These are phyloP conservation scores for Sporothrix protearum DNA, from an alignment of 2,329 filamentous ascomycete genomes.

Conservation along the genomic window DNA sequence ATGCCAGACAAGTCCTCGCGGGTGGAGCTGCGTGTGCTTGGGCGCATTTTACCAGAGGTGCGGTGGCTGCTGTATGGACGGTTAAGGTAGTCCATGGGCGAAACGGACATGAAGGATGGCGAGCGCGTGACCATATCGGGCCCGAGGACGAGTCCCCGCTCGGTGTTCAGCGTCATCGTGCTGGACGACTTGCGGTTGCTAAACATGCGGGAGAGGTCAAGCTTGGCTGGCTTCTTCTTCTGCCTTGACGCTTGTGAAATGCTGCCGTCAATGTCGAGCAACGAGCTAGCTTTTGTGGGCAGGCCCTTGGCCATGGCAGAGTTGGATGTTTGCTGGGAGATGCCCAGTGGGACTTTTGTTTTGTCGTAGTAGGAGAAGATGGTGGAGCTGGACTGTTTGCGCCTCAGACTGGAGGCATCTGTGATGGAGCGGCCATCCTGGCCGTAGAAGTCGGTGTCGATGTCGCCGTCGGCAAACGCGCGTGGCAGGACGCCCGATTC, in stretches of 20 bases:
- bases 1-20: slow-evolving; percentile 22
- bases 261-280: slow-evolving; percentile 45
- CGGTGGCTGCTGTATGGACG: slow-evolving; percentile 32
- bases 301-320: slow-evolving; percentile 57
- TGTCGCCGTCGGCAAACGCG: slow-evolving; percentile 21
- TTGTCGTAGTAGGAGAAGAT: slow-evolving; percentile 57
- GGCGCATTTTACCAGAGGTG: slow-evolving; percentile 33
- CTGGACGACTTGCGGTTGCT: slow-evolving; percentile 33
- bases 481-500: slow-evolving; percentile 47
- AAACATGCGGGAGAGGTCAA: slow-evolving; percentile 48
- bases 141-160: slow-evolving; percentile 35
- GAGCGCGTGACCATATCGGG: slow-evolving; percentile 42
- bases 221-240: slow-evolving; percentile 48
- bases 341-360: slow-evolving; percentile 52
- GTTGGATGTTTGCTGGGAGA: slow-evolving; percentile 57
- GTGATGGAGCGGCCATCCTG: slow-evolving; percentile 34
- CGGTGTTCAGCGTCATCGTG: slow-evolving; percentile 22
- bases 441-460: slow-evolving; percentile 26
- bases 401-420: slow-evolving; percentile 45
- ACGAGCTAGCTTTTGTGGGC: slow-evolving; percentile 44
- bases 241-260: slow-evolving; percentile 30
- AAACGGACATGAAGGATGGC: slow-evolving; percentile 43
- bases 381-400: slow-evolving; percentile 53
- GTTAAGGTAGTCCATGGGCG: slow-evolving; percentile 32
- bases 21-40: slow-evolving; percentile 38